A percentile compares a stretch with the other conserved stretches of the same genome.
Conservation (phyloP, 805 yeast species). For the Yamadazyma sp. region DNA sequence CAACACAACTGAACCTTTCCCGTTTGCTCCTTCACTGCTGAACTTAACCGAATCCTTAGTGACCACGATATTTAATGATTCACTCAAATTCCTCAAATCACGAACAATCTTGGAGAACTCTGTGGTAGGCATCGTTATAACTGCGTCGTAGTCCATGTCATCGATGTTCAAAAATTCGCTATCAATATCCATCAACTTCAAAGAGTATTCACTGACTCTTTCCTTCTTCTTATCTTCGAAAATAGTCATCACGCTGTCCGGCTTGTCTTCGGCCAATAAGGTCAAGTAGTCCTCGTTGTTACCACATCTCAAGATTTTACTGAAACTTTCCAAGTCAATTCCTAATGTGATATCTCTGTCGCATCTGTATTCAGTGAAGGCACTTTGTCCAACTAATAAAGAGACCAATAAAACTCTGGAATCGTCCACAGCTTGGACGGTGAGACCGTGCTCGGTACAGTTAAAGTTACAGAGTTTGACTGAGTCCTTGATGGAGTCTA, state of each 20-base stretch:
- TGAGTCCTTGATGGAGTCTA: conserved; percentile 92
- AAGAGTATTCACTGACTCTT: conserved; percentile 85
- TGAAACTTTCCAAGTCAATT: conserved; percentile 80
- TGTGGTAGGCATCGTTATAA: conserved; percentile 79
- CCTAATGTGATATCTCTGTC: conserved; percentile 93
- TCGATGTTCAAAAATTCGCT: conserved; percentile 92
- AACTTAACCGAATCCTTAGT: conserved; percentile 92
- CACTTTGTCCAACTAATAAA: conserved; percentile 80
- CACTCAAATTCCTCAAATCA: conserved; percentile 83
- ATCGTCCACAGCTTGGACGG: conserved; percentile 96
- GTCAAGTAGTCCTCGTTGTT: conserved; percentile 86
- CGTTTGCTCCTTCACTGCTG: conserved; percentile 87
- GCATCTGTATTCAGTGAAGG: conserved; percentile 91
- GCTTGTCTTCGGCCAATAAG: conserved; percentile 83
- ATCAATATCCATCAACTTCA: conserved; percentile 95
- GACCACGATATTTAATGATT: conserved; percentile 79
- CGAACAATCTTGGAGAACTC: conserved; percentile 90
- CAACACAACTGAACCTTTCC: conserved; percentile 80
- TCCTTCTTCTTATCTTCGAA: conserved; percentile 92
- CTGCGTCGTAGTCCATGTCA: conserved; percentile 87
- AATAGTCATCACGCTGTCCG: conserved; percentile 73
- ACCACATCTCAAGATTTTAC: conserved; percentile 89
- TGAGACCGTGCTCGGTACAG: conserved; percentile 92
- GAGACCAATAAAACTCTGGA: conserved; percentile 93
- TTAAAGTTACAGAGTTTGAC: conserved; percentile 95